Base-by-base conservation (phyloP, 208 protist species). In the Crithidia acanthocephali region DNA sequence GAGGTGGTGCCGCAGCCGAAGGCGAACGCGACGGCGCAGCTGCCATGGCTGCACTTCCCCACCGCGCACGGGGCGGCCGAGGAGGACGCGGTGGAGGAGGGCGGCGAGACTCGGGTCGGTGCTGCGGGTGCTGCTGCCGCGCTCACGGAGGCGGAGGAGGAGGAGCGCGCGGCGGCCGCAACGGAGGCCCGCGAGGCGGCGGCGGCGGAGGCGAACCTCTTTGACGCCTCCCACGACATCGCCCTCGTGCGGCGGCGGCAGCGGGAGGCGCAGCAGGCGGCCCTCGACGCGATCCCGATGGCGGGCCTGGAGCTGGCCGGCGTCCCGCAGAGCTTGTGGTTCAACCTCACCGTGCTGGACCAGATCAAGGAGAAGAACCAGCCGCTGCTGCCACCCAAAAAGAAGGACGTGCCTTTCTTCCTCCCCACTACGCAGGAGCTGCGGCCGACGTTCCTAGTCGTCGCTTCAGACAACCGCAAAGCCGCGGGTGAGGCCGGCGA, bases 321-420 rank as follows among this genome's bases (percentile, higher is more conserved):
- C n/a, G 75, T 96, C 15, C 79, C 84, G 32, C 91, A 88, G 50
- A 81, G 75, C 18, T 60, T 85, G 66, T 96, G 91, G 87, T 93
- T 87, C 58, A 90, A 93, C 76, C 76, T 96, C 32, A 92, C 88
- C 10, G 68, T 96, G 44, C 72, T 97, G 28, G 93, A 97, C 40
- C 85, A 92, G 53, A 95, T 97, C 59, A 93, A 90, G 76, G 84
- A 95, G 74, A 92, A 93, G 82, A 97, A 96, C 69, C 83, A 91
- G 63, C 93, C 93, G 20, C 62, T 97, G 37, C 76, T 95, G 37
- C 93, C 93, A 23, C 91, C 93, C 9, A 95, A 97, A 76, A 97
- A 97, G 62, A 86, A 88, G 65, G 86, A 95, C 70, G 84, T 95
- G 47, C 93, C 93, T 16, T 97, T 97, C 67, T 97, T 97, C 76